Percentiles rank a stretch among this genome's conserved stretches.
Evolutionary conservation across 208 protist genomes (phyloP).

Genomic region (Entamoeba histolytica): DNA sequence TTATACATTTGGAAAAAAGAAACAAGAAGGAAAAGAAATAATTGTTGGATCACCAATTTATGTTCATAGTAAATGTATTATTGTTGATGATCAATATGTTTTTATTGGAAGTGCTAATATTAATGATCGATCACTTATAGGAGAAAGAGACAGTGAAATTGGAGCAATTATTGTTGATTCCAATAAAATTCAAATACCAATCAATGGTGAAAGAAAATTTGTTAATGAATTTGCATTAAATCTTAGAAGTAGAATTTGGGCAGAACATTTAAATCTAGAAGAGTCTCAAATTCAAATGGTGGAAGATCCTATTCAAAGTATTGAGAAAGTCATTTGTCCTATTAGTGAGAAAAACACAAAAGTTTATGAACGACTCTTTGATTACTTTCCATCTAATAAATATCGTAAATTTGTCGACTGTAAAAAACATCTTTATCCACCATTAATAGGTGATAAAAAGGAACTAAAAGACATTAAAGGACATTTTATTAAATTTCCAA

Average conservation of each 20-base stretch:
- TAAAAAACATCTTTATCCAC: neutral
- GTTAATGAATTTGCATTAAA: constrained; percentile 8
- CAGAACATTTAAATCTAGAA: neutral
- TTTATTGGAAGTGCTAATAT: constrained; percentile 46
- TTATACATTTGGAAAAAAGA: neutral
- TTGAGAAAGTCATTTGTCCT: neutral
- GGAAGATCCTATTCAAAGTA: neutral
- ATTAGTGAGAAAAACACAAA: neutral
- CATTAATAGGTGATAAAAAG: neutral
- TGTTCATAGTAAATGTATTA: constrained; percentile 47
- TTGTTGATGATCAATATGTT: constrained; percentile 42
- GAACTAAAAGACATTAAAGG: neutral
- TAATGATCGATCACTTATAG: constrained; percentile 40
- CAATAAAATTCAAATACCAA: neutral
- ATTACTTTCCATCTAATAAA: neutral
- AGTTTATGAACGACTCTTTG: neutral
- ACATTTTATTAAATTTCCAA: neutral
- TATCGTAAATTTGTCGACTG: neutral
- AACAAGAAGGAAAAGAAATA: neutral
- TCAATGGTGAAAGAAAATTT: constrained; percentile 4
- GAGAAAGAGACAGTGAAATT: constrained; percentile 38
- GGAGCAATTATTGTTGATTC: constrained; percentile 18
- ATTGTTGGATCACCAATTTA: constrained; percentile 20
- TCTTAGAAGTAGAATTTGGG: neutral
- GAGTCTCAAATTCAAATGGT: neutral